Conservation (phyloP, 1,284 basidiomycete species). For the Phlebopus sp. region DNA sequence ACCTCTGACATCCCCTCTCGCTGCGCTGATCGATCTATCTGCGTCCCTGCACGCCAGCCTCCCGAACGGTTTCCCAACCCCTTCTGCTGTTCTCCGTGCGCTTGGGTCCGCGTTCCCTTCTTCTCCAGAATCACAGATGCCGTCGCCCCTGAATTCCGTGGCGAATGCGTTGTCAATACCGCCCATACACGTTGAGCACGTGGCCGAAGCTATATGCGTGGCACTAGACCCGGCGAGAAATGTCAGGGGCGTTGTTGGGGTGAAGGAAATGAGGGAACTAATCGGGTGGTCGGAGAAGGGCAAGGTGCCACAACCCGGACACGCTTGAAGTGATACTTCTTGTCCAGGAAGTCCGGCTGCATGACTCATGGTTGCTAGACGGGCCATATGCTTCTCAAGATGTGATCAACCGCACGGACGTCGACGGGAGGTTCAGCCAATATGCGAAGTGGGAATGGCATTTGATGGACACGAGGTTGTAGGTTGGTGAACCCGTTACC, state of each 20-base stretch:
- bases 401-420: conserved; percentile 8
- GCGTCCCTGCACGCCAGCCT: conserved; percentile 59
- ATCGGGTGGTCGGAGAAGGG: conserved; percentile 59
- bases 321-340: conserved; percentile 14
- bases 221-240: conserved; percentile 46
- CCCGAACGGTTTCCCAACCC: conserved; percentile 60
- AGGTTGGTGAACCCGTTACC: conserved; percentile 3
- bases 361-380: conserved; percentile 12
- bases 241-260: conserved; percentile 71
- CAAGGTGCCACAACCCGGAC: conserved; percentile 9
- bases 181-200: conserved; percentile 95
- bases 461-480: conserved; percentile 7
- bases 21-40: conserved; percentile 81
- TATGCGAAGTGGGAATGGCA: conserved; percentile 22
- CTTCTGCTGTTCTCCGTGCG: conserved; percentile 54
- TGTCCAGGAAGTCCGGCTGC: conserved; percentile 1
- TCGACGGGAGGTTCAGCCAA: conserved; percentile 13
- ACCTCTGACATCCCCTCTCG: conserved; percentile 83
- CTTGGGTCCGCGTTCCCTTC: conserved; percentile 39
- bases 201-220: conserved; percentile 81
- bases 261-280: conserved; percentile 70
- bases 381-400: conserved; percentile 16
- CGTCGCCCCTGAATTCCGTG: conserved; percentile 62
- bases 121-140: conserved; percentile 26
- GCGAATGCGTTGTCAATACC: conserved; percentile 77